Conservation (phyloP, 2,329 filamentous ascomycete species). For the Zasmidium citrigriseum region DNA sequence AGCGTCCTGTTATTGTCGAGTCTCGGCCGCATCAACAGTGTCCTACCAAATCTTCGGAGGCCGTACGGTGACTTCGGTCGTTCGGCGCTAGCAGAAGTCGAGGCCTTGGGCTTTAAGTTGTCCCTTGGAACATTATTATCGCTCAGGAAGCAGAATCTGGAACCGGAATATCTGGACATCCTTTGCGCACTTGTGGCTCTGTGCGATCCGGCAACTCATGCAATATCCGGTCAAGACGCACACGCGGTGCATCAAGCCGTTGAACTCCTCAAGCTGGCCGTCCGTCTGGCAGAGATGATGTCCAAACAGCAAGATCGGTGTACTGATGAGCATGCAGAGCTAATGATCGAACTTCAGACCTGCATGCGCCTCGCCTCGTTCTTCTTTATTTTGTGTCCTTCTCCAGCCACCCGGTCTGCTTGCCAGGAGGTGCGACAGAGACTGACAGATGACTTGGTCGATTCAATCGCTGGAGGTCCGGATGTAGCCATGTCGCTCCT, state of each 20-base stretch:
- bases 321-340: not conserved
- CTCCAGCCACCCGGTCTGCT: not conserved
- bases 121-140: not conserved
- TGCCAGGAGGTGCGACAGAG: not conserved
- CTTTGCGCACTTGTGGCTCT: not conserved
- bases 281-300: not conserved
- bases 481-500: not conserved
- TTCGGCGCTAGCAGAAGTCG: not conserved
- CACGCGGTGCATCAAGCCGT: not conserved
- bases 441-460: not conserved
- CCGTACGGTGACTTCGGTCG: not conserved
- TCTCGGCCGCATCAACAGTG: not conserved
- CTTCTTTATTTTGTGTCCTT: not conserved
- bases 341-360: not conserved
- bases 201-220: not conserved
- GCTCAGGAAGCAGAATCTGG: not conserved
- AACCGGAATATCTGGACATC: not conserved
- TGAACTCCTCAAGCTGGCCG: not conserved
- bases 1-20: not conserved
- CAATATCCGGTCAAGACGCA: not conserved
- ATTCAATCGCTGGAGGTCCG: not conserved
- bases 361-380: not conserved
- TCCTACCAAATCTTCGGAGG: not conserved
- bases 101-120: not conserved
- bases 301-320: not conserved